These are phyloP conservation scores for Phlyctochytrium arcticum DNA, from an alignment of 192 early-diverging fungal species.

Conservation along the genomic window DNA sequence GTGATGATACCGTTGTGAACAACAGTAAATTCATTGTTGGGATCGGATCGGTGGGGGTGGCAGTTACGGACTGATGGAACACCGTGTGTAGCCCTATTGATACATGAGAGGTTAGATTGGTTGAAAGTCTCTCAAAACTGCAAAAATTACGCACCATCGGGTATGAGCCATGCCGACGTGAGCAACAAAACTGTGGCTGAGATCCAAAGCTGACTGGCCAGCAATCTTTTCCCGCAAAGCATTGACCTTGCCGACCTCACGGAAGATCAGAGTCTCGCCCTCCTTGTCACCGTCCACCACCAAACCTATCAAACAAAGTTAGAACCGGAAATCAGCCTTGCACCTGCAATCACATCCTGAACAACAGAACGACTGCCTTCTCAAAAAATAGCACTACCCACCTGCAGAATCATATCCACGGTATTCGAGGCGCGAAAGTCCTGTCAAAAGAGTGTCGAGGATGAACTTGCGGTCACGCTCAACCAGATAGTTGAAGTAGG, in stretches of 20 bases:
- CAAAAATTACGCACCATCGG: conserved; percentile 37
- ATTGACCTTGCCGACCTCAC: conserved; percentile 53
- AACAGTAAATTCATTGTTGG: conserved; percentile 57
- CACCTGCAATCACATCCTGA: background rate
- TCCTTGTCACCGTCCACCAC: conserved; percentile 67
- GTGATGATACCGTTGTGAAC: conserved; percentile 70
- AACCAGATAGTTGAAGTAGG: conserved; percentile 44
- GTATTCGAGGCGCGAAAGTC: conserved; percentile 58
- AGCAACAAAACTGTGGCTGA: conserved; percentile 43
- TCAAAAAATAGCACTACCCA: conserved; percentile 8
- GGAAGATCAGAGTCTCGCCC: conserved; percentile 39
- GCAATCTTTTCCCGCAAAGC: conserved; percentile 50
- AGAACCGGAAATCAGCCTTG: background rate
- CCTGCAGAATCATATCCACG: conserved; percentile 61
- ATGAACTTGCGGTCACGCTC: conserved; percentile 54
- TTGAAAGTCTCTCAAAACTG: too few relatives aligned
- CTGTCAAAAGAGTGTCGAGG: conserved; percentile 50
- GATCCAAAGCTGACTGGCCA: conserved; percentile 51
- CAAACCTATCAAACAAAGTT: conserved; percentile 10
- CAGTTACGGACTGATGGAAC: conserved; percentile 54
- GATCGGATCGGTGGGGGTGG: conserved; percentile 62
- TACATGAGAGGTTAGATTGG: too few relatives aligned
- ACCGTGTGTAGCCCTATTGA: conserved; percentile 60
- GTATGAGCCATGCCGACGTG: conserved; percentile 62
- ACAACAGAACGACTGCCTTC: background rate